Evolutionary conservation across 176 grass and related monocot species (phyloP), one percentile per base, ranked within the genome.

Genomic region (Pontederia paniculata): DNA sequence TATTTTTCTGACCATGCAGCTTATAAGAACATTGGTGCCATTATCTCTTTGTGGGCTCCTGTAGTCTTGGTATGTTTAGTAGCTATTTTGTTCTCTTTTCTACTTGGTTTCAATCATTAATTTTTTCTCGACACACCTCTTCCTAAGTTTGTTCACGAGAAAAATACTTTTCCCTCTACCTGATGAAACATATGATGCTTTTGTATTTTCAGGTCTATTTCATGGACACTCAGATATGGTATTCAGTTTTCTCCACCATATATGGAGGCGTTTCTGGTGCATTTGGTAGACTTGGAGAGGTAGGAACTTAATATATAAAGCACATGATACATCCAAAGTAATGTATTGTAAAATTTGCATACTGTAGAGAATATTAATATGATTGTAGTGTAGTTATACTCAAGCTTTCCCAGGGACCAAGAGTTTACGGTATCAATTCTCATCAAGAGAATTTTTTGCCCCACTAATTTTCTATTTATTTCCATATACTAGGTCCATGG

Each of bases 141-240:
- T 37, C 28, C 28, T 5, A 37, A 37, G 28, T 37, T 37, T 37
- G 7, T 37, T 37, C 28, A 37, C 5, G 28, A 37, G 28, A 37
- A 37, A 37, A 37, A 5, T 37, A 37, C 28, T 37, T 2, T 37
- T 37, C 3, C 28, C 3, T 37, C 28, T 5, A 37, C 28, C 3
- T 6, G 28, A 37, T 37, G 28, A 37, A 37, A 37, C 28, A 37
- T 37, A 6, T 37, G 28, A 6, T 58, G 9, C 37, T 16, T 21
- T 15, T 58, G 15, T 16, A 13, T 42, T 42, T 60, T 14, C 48
- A 96, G 90, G 85, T 96, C 17, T 96, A 96, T 58, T 89, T 96
- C 51, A 89, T 96, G 90, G 90, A 96, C 73, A 89, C 90, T 48
- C 90, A 95, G 63, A 95, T 95, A 73, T 95, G 90, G 90, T 95